These are phyloP conservation scores for Tulasnella sp. DNA, from an alignment of 768 basidiomycete species.

Conservation along the genomic window DNA sequence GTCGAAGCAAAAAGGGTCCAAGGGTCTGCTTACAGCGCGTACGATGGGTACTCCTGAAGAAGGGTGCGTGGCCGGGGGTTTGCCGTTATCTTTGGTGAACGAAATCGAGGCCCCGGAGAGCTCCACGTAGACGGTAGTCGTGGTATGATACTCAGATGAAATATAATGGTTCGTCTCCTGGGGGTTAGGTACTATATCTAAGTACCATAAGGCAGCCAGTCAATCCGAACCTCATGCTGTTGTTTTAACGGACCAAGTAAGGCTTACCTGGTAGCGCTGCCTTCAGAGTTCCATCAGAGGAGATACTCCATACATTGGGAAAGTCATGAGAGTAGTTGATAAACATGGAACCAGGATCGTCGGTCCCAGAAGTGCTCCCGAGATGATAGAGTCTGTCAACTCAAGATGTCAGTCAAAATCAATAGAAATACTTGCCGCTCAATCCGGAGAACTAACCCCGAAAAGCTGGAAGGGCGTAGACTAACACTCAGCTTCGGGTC, in stretches of 20 bases:
- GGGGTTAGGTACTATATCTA: not conserved
- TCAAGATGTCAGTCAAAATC: too few relatives aligned
- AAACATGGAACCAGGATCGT: too few relatives aligned
- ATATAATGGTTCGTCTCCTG: not conserved
- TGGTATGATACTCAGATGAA: not conserved
- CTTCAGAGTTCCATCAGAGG: not conserved
- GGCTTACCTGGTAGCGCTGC: not conserved
- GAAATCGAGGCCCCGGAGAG: not conserved
- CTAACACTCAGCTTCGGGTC: too few relatives aligned
- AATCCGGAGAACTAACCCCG: not conserved
- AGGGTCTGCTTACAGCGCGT: not conserved
- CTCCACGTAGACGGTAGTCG: not conserved
- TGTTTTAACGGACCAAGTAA: not conserved
- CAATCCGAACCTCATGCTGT: not conserved
- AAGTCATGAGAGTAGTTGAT: not conserved
- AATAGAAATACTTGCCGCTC: too few relatives aligned
- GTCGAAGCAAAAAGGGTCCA: not conserved
- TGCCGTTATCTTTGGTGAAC: not conserved
- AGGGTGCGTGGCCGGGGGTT: not conserved
- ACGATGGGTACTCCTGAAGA: not conserved
- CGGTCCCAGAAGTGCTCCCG: not conserved
- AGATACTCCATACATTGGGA: not conserved
- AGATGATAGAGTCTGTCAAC: not conserved
- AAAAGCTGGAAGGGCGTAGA: not conserved
- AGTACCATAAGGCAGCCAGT: not conserved